Evolutionary conservation across 2,329 filamentous ascomycete genomes (phyloP).

Genomic region (Aureobasidium sp.): DNA sequence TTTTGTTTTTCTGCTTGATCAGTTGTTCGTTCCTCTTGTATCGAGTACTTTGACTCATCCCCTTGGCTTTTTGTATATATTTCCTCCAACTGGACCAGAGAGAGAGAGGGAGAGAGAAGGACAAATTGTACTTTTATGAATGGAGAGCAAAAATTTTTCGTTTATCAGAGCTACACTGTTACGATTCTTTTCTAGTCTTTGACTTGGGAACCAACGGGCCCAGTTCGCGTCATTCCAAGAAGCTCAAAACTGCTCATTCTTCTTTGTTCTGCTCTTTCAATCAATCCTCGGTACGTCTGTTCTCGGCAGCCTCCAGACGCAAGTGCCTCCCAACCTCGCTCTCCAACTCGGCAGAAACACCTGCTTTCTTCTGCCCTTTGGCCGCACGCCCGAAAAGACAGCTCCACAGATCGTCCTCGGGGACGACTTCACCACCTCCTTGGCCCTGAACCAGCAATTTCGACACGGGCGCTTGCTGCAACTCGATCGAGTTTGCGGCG

Average conservation of each 20-base stretch:
- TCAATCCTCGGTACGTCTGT: conserved; percentile 27
- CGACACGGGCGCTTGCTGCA: conserved; percentile 65
- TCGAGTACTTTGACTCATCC: too few relatives aligned
- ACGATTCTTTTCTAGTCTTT: too few relatives aligned
- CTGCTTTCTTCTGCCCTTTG: conserved; percentile 22
- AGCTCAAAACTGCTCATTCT: too few relatives aligned
- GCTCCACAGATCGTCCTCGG: conserved; percentile 73
- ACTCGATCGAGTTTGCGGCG: conserved; percentile 73
- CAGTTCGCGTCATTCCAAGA: too few relatives aligned
- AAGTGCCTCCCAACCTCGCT: conserved; percentile 45
- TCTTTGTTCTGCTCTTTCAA: neutral
- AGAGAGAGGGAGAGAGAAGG: neutral
- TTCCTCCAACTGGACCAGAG: too few relatives aligned
- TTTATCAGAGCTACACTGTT: too few relatives aligned
- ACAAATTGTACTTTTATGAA: too few relatives aligned
- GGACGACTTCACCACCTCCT: conserved; percentile 71
- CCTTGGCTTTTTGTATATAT: too few relatives aligned
- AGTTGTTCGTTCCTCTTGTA: too few relatives aligned
- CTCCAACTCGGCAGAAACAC: conserved; percentile 26
- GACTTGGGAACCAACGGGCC: too few relatives aligned
- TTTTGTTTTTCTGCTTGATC: too few relatives aligned
- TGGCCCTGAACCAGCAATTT: conserved; percentile 64
- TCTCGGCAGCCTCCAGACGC: conserved; percentile 50
- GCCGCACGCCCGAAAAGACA: conserved; percentile 67
- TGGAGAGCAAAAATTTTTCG: neutral